Evolutionary conservation across 768 basidiomycete genomes (phyloP), one percentile per base, ranked within the genome.

Genomic region (Lyophyllum decastes): DNA sequence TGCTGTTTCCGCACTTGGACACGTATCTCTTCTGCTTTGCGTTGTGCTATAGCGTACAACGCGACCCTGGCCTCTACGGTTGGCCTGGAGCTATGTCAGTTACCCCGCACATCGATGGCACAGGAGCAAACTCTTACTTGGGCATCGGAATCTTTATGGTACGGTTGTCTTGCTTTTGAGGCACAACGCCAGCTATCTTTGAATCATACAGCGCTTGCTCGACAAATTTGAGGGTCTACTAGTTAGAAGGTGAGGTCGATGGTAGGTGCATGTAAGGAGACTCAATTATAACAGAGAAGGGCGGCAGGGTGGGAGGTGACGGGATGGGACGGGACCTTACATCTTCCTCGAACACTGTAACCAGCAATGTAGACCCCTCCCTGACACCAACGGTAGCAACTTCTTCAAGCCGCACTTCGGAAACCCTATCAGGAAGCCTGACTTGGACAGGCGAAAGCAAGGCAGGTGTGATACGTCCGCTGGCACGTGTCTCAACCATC

Each of bases 91-190:
- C 51, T 33, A 34, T 14, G 43, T 38, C 9, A 61, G 22, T 16
- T 49, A 25, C 44, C 9, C 35, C 6, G 35, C 35, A 38, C 35
- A 41, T 41, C n/a, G 5, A 19, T 10, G 40, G 4, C 30, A 51
- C 16, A 8, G 5, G 17, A 30, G 33, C n/a, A 46, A 17, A 47
- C 24, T 14, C 78, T 14, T 61, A 92, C 92, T 86, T 92, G 43
- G 92, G 89, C 69, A 94, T 85, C 0, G 91, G 88, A 58, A 94
- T 83, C 61, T 82, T 89, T 61, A 94, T 80, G 1, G 92, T 94
- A 43, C 86, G 82, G 27, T 67, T 73, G 64, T 94, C 92, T 41
- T 82, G 73, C 55, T 79, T 79, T 62, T 94, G 92, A 4, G 92
- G 92, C 0, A 86, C 78, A 10, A 91, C 79, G 26, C 85, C 81